Conservation (phyloP, 805 yeast species). For the Cyberlindnera euphorbiae region DNA sequence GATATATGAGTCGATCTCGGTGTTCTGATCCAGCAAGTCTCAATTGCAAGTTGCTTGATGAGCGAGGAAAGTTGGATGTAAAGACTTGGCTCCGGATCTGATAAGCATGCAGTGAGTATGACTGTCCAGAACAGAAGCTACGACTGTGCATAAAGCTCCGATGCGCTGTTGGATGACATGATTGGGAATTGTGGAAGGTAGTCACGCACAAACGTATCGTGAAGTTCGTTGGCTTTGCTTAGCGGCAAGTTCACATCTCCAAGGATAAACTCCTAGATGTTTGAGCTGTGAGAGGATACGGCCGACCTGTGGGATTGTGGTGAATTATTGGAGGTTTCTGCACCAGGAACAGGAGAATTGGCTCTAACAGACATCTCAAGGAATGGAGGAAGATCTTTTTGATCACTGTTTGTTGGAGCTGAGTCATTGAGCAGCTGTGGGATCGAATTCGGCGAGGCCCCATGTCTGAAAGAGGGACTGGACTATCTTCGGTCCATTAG, state of each 20-base stretch:
- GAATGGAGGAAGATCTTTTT: constrained; percentile 36
- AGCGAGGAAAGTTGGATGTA: constrained; percentile 72
- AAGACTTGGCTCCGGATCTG: constrained; percentile 82
- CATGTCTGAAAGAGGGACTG: constrained; percentile 21
- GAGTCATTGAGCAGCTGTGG: constrained; percentile 40
- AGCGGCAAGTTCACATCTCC: constrained; percentile 71
- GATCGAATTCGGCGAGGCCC: constrained; percentile 22
- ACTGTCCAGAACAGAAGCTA: constrained; percentile 89
- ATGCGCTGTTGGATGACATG: constrained; percentile 61
- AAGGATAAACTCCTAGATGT: constrained; percentile 59
- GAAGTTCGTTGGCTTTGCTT: constrained; percentile 67
- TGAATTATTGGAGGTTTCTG: constrained; percentile 12
- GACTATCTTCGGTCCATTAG: constrained; percentile 31
- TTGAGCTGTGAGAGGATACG: constrained; percentile 21
- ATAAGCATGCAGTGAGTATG: constrained; percentile 75
- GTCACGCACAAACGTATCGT: constrained; percentile 58
- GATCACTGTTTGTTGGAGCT: constrained; percentile 34
- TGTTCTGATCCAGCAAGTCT: constrained; percentile 88
- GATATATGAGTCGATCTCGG: constrained; percentile 93
- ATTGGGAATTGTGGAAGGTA: constrained; percentile 80
- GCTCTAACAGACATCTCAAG: constrained; percentile 38
- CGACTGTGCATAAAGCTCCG: constrained; percentile 76
- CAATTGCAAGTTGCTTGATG: constrained; percentile 82
- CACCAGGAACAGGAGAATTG: constrained; percentile 12
- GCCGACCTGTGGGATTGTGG: constrained; percentile 23